A percentile compares a stretch with the other conserved stretches of the same genome.
Conservation (phyloP, 768 basidiomycete genomes). For the Favolaschia claudopus region DNA sequence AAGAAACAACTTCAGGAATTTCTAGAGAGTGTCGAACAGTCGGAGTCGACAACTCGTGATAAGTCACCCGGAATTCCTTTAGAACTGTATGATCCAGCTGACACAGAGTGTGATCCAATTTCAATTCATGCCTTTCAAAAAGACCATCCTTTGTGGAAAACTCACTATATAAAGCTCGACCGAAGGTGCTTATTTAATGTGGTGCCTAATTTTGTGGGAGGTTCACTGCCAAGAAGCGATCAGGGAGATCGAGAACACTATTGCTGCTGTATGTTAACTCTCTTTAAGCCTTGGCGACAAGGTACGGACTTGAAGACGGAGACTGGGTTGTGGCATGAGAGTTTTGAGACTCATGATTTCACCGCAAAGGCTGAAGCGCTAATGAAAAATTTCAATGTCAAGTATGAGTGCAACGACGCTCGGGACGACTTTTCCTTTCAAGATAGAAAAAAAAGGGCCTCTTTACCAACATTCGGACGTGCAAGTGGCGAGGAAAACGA, state of each 20-base stretch:
- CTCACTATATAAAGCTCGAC: not conserved
- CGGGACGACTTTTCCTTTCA: conserved; percentile 30
- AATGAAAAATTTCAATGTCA: conserved; percentile 36
- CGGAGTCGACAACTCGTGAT: not conserved
- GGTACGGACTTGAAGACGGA: conserved; percentile 28
- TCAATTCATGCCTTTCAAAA: too few species aligned
- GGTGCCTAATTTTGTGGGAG: conserved; percentile 39
- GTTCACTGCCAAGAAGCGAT: too few species aligned
- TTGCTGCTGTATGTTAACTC: too few species aligned
- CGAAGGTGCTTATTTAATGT: not conserved
- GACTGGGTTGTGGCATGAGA: conserved; percentile 24
- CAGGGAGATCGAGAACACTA: too few species aligned
- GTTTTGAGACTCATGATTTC: conserved; percentile 22
- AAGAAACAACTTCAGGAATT: not conserved
- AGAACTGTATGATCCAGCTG: too few species aligned
- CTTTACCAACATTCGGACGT: too few species aligned
- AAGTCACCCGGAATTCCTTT: too few species aligned
- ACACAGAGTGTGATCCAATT: too few species aligned
- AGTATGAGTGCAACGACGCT: conserved; percentile 39
- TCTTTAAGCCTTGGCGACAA: too few species aligned
- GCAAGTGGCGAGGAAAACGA: too few species aligned
- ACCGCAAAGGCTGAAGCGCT: conserved; percentile 10
- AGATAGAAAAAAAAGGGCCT: too few species aligned
- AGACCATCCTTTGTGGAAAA: not conserved
- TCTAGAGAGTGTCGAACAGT: not conserved